Percentiles rank a stretch among this genome's conserved stretches.
phyloP scores from a whole-genome alignment of 306 rosid species.

The Purshia tridentata region DNA sequence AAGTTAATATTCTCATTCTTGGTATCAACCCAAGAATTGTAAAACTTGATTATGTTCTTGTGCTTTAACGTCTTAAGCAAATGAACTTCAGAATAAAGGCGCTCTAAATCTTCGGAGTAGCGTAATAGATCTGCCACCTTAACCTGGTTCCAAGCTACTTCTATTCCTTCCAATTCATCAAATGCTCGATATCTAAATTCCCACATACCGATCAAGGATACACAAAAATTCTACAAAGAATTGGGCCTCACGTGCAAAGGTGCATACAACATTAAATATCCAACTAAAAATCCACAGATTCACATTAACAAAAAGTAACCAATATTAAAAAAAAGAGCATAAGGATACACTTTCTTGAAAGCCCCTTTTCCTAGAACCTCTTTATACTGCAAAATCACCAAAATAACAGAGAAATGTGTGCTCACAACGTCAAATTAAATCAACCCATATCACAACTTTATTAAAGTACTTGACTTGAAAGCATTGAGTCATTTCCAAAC shows the following conservation, averaged over 20 bases:
- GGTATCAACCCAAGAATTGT: slow-evolving; percentile 83
- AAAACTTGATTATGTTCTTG: slow-evolving; percentile 87
- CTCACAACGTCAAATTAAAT: slow-evolving; percentile 12
- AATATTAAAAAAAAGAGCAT: slow-evolving; percentile 10
- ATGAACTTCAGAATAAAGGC: slow-evolving; percentile 93
- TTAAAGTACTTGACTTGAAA: not conserved
- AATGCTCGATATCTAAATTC: slow-evolving; percentile 84
- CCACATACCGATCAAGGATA: slow-evolving; percentile 50
- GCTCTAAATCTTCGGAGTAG: slow-evolving; percentile 78
- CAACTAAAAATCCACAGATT: not conserved
- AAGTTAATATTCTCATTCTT: slow-evolving; percentile 77
- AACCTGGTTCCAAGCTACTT: slow-evolving; percentile 99
- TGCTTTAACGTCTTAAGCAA: slow-evolving; percentile 93
- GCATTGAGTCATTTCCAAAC: not conserved
- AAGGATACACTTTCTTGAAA: slow-evolving; percentile 99
- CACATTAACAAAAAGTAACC: not conserved
- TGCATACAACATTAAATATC: not conserved
- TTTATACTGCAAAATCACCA: slow-evolving; percentile 65
- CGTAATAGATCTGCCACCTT: slow-evolving; percentile 82
- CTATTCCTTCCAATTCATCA: slow-evolving; percentile 96
- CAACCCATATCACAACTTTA: slow-evolving; percentile 11
- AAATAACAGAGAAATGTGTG: slow-evolving; percentile 13
- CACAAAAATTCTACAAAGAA: slow-evolving; percentile 14
- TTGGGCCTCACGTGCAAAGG: not conserved
- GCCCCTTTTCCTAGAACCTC: slow-evolving; percentile 93